Evolutionary conservation across 768 basidiomycete genomes (phyloP).

Genomic region (Suillus bovinus): DNA sequence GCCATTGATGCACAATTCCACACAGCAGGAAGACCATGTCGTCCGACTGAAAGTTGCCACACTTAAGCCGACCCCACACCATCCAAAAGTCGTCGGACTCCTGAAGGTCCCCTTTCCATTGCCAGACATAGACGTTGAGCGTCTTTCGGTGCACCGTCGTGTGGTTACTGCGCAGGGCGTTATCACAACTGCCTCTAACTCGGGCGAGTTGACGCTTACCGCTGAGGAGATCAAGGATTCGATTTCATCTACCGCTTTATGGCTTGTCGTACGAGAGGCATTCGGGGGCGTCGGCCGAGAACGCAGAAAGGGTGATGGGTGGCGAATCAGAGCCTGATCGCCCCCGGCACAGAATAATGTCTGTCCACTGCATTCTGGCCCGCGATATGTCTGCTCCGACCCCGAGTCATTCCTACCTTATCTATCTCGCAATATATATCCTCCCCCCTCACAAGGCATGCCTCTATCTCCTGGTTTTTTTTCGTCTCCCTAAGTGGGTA

Average conservation of each 20-base stretch:
- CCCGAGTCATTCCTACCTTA: constrained; percentile 4
- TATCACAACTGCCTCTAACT: constrained; percentile 24
- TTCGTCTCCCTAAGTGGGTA: not conserved
- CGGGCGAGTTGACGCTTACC: constrained; percentile 50
- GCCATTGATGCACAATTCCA: constrained; percentile 12
- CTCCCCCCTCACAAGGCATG: constrained; percentile 15
- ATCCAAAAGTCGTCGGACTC: constrained; percentile 91
- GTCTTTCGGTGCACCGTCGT: constrained; percentile 53
- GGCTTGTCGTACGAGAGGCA: constrained; percentile 91
- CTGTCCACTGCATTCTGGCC: not conserved
- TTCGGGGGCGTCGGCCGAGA: constrained; percentile 88
- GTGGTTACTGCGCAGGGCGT: constrained; percentile 33
- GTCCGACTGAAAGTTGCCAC: constrained; percentile 72
- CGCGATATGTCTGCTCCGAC: not conserved
- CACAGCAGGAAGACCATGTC: constrained; percentile 16
- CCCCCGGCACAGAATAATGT: not conserved
- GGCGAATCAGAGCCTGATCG: constrained; percentile 64
- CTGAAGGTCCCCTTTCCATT: constrained; percentile 90
- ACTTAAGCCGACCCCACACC: constrained; percentile 90
- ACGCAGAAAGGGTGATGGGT: constrained; percentile 75
- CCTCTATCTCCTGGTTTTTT: constrained; percentile 7
- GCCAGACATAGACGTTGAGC: constrained; percentile 76
- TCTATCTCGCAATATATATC: constrained; percentile 19
- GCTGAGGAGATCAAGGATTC: constrained; percentile 96
- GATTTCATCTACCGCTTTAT: constrained; percentile 83